A percentile compares a stretch with the other conserved stretches of the same genome.
Evolutionary conservation across 2,329 filamentous ascomycete species (phyloP).

Genomic region (Colletotrichum ledebouriae): DNA sequence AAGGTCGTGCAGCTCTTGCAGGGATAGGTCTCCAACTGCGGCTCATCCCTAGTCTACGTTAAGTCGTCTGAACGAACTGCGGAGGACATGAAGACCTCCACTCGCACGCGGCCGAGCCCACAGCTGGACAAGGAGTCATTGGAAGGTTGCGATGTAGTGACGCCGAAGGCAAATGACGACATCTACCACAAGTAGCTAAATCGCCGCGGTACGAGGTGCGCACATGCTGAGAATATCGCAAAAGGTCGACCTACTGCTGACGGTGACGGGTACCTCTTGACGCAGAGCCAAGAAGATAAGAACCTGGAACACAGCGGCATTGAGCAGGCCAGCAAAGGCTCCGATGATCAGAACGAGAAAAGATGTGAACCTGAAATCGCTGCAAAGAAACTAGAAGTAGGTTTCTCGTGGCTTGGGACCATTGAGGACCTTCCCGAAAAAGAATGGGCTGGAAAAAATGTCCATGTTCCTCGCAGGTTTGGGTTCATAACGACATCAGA

Average conservation of each 20-base stretch:
- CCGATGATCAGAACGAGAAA: not conserved
- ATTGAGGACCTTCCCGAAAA: conserved; percentile 3
- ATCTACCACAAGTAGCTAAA: conserved; percentile 13
- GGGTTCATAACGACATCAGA: conserved; percentile 38
- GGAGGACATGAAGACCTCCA: not conserved
- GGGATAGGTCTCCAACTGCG: conserved; percentile 13
- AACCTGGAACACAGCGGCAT: too few relatives aligned
- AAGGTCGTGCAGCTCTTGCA: not conserved
- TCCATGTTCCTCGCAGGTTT: conserved; percentile 13
- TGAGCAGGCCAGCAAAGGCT: too few relatives aligned
- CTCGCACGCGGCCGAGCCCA: conserved; percentile 27
- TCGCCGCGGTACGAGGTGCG: not conserved
- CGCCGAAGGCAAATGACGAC: conserved; percentile 39
- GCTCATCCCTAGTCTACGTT: conserved; percentile 21
- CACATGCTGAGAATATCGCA: not conserved
- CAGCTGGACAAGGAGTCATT: not conserved
- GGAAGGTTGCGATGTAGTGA: conserved; percentile 32
- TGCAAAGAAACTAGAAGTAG: not conserved
- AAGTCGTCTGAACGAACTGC: not conserved
- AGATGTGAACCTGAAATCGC: too few relatives aligned
- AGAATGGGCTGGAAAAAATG: not conserved
- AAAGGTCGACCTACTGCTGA: too few relatives aligned
- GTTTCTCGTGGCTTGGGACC: not conserved
- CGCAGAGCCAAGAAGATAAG: not conserved
- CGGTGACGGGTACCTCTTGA: too few relatives aligned